Evolutionary conservation across 768 basidiomycete species (phyloP).

Genomic region (Dendrothele bispora): DNA sequence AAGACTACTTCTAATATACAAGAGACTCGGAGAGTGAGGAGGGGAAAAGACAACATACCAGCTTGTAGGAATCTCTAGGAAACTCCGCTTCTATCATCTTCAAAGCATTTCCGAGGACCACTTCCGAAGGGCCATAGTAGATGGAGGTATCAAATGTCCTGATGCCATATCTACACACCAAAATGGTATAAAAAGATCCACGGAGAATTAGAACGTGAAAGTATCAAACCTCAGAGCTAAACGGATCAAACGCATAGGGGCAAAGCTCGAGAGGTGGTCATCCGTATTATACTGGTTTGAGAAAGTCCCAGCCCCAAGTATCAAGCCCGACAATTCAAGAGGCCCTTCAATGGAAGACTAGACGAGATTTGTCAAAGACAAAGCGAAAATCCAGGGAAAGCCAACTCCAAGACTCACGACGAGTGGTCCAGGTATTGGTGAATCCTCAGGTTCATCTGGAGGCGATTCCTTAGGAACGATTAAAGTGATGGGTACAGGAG

Average conservation of each 20-base stretch:
- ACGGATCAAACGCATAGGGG: conserved; percentile 66
- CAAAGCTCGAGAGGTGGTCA: conserved; percentile 51
- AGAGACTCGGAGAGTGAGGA: background rate
- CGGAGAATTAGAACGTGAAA: too few relatives aligned
- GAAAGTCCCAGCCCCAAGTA: conserved; percentile 75
- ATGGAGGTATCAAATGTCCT: conserved; percentile 79
- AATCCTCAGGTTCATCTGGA: conserved; percentile 33
- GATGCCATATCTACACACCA: conserved; percentile 69
- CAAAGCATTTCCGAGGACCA: conserved; percentile 68
- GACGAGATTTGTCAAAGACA: background rate
- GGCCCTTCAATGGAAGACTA: conserved; percentile 34
- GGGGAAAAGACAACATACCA: conserved; percentile 47
- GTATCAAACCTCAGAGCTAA: conserved; percentile 68
- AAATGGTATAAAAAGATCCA: too few relatives aligned
- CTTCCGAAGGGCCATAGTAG: conserved; percentile 81
- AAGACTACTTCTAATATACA: too few relatives aligned
- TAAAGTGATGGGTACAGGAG: conserved; percentile 4
- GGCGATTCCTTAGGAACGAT: background rate
- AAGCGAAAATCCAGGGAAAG: background rate
- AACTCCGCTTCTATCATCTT: conserved; percentile 62
- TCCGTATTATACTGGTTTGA: conserved; percentile 66
- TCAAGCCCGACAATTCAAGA: conserved; percentile 44
- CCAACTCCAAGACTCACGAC: conserved; percentile 35
- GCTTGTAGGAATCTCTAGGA: conserved; percentile 73
- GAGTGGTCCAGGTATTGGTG: conserved; percentile 35